phyloP scores from a whole-genome alignment of 2,329 filamentous ascomycete species.

The Diaporthe vexans region DNA sequence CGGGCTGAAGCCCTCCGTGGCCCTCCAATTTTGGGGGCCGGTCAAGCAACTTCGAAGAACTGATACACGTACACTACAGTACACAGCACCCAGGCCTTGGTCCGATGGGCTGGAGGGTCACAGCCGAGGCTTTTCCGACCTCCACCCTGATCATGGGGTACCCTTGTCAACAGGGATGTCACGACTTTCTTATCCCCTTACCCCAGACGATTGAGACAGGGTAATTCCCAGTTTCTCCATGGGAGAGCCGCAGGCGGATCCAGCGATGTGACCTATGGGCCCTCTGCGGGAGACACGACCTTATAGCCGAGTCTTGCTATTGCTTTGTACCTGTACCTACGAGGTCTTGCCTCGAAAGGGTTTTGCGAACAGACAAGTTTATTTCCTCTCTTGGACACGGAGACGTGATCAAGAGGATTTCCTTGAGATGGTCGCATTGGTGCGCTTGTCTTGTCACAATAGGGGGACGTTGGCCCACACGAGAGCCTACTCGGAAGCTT shows the following conservation, averaged over 20 bases:
- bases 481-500: not conserved
- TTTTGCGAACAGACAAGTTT: conserved; percentile 5
- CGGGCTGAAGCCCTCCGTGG: conserved; percentile 29
- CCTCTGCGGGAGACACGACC: conserved; percentile 9
- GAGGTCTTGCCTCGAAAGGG: not conserved
- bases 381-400: conserved; percentile 13
- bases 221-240: not conserved
- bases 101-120: conserved; percentile 19
- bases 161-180: not conserved
- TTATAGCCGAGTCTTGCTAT: conserved; percentile 2
- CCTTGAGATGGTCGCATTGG: conserved; percentile 1
- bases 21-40: conserved; percentile 19
- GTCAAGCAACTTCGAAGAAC: not conserved
- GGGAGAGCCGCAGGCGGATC: conserved; percentile 15
- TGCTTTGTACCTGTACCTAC: conserved; percentile 10
- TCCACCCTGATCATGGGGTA: not conserved
- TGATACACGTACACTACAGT: not conserved
- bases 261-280: conserved; percentile 13
- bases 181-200: not conserved
- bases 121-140: conserved; percentile 26
- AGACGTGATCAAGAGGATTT: not conserved
- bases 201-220: not conserved
- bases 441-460: conserved; percentile 21
- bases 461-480: conserved; percentile 4
- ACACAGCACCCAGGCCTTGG: not conserved